These are phyloP conservation scores for Cutaneotrichosporon cavernicola DNA, from an alignment of 1,284 basidiomycete species.

Conservation along the genomic window DNA sequence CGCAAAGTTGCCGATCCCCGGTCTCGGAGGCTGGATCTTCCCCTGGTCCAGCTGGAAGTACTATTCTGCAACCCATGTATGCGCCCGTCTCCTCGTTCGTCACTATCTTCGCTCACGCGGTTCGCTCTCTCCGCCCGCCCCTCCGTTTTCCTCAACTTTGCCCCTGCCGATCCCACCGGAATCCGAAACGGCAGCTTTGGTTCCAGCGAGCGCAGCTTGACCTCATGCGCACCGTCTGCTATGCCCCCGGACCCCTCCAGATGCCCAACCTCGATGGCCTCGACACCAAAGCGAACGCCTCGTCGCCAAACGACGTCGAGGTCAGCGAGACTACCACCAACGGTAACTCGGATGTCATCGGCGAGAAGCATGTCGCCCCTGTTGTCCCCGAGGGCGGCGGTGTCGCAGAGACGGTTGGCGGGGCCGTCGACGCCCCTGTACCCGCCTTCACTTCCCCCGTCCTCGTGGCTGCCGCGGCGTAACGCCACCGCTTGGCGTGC, in stretches of 20 bases:
- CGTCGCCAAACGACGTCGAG: neutral
- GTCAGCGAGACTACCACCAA: neutral
- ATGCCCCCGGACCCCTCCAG: slow-evolving; percentile 42
- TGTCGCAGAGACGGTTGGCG: neutral
- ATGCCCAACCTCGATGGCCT: slow-evolving; percentile 35
- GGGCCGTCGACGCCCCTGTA: neutral
- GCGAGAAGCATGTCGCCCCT: neutral
- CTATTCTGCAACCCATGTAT: slow-evolving; percentile 50
- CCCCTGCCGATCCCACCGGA: slow-evolving; percentile 1
- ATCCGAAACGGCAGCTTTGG: slow-evolving; percentile 33
- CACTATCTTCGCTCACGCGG: slow-evolving; percentile 44
- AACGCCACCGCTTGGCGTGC: neutral
- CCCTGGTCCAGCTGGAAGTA: slow-evolving; percentile 51
- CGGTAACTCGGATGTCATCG: neutral
- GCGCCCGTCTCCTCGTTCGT: slow-evolving; percentile 27
- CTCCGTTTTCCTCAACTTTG: slow-evolving; percentile 6
- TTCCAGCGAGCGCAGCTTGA: slow-evolving; percentile 45
- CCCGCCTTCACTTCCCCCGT: neutral
- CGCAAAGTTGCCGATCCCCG: slow-evolving; percentile 33
- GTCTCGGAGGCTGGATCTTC: slow-evolving; percentile 41
- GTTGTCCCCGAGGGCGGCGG: neutral
- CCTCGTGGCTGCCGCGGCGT: neutral
- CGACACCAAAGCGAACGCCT: slow-evolving; percentile 1
- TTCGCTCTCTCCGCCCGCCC: slow-evolving; percentile 25
- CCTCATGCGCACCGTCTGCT: slow-evolving; percentile 45